Evolutionary conservation across 192 early-diverging fungal species (phyloP).

Genomic region (Coemansia sp.): DNA sequence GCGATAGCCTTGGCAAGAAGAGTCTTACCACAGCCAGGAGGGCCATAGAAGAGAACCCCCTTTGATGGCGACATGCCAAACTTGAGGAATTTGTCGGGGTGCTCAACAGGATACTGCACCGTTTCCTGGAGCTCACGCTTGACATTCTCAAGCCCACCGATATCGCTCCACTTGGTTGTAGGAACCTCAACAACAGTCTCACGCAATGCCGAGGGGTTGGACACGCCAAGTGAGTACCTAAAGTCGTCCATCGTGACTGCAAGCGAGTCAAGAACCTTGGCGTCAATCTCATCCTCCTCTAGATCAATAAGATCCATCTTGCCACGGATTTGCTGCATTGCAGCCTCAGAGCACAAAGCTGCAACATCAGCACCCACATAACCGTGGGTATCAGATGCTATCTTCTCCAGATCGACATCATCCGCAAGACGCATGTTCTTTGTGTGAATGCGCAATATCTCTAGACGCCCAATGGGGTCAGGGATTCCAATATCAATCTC

Average conservation of each 20-base stretch:
- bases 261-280: slow-evolving; percentile 91
- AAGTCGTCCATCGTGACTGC: slow-evolving; percentile 99
- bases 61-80: slow-evolving; percentile 93
- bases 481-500: slow-evolving; percentile 99
- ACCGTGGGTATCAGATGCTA: slow-evolving; percentile 96
- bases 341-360: slow-evolving; percentile 97
- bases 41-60: slow-evolving; percentile 98
- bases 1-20: slow-evolving; percentile 99
- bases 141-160: slow-evolving; percentile 97
- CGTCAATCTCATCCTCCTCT: slow-evolving; percentile 98
- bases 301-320: slow-evolving; percentile 99
- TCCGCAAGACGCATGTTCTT: slow-evolving; percentile 99
- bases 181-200: slow-evolving; percentile 99
- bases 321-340: slow-evolving; percentile 99
- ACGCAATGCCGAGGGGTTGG: slow-evolving; percentile 97
- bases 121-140: slow-evolving; percentile 98
- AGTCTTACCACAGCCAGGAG: slow-evolving; percentile 98
- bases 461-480: slow-evolving; percentile 96
- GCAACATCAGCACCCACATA: slow-evolving; percentile 97
- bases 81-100: slow-evolving; percentile 99
- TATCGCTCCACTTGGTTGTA: slow-evolving; percentile 91
- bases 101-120: slow-evolving; percentile 98
- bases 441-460: slow-evolving; percentile 98
- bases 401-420: slow-evolving; percentile 96
- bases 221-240: slow-evolving; percentile 86